Evolutionary conservation across 345 rosid species (phyloP), one percentile per base, ranked within the genome.

Genomic region (Euphorbia tirucalli): DNA sequence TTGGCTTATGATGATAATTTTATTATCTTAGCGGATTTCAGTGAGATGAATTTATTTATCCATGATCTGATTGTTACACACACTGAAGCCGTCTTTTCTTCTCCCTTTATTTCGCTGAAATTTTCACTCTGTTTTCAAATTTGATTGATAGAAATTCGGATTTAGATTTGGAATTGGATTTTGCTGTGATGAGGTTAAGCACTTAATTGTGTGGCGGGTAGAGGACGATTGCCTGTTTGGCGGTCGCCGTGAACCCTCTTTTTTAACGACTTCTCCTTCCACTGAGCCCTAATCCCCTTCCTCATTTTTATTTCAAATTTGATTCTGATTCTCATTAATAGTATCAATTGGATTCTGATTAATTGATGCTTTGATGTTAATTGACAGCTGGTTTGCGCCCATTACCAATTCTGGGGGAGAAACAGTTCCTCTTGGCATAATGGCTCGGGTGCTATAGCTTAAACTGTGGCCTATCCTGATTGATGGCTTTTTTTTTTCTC

Each of bases 31-130:
- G 96, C 96, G 98, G 97, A 91, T 94, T 94, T 94, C 97, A 90
- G 92, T 88, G 97, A 91, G 99, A 79, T 80, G 68, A 44, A 43
- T 66, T 69, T 22, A n/a, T 59, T 65, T 46, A 73, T 82, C 99
- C 62, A 80, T 89, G 97, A 94, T 87, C 96, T 90, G 92, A 92
- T 79, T 93, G 98, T 94, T 94, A 92, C 98, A 94, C 98, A 94
- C 97, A 86, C 98, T 90, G 99, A 92, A 80, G 97, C 97, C 46
- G 11, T 0, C 6, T 60, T 59, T 59, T n/a, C n/a, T n/a, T n/a
- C n/a, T n/a, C n/a, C n/a, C n/a, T n/a, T n/a, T n/a, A n/a, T n/a
- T n/a, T n/a, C n/a, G n/a, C n/a, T n/a, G n/a, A n/a, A n/a, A n/a
- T n/a, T n/a, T n/a, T n/a, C n/a, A n/a, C n/a, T n/a, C n/a, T n/a